These are phyloP conservation scores for Solanum neorickii DNA, from an alignment of 257 asterid genomes.

Conservation along the genomic window DNA sequence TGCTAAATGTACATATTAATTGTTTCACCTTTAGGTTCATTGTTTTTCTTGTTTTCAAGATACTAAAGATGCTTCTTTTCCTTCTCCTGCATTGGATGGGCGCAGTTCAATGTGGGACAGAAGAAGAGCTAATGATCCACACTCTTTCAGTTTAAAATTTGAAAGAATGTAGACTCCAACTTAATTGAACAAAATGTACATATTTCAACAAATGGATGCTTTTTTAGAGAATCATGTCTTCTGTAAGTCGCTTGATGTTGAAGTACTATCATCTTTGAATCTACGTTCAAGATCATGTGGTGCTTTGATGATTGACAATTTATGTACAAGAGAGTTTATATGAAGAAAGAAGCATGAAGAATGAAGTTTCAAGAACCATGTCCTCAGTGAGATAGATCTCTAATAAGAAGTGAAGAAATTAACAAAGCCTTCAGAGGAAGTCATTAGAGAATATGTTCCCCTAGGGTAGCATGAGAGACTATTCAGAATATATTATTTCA, in stretches of 20 bases:
- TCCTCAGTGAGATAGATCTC: neutral
- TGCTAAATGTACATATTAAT: neutral
- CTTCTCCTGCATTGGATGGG: neutral
- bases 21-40: neutral
- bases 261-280: neutral
- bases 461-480: neutral
- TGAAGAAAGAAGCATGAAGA: neutral
- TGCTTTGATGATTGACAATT: neutral
- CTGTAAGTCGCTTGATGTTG: neutral
- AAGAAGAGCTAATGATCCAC: neutral
- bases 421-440: neutral
- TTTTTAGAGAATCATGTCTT: neutral
- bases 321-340: neutral
- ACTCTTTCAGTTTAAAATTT: neutral
- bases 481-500: neutral
- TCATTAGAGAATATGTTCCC: neutral
- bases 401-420: neutral
- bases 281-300: neutral
- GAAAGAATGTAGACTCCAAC: neutral
- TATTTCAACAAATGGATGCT: neutral
- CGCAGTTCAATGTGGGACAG: neutral
- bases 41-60: neutral
- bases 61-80: neutral
- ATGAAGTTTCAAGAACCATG: neutral
- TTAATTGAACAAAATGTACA: neutral